These are phyloP conservation scores for Silene coronaria DNA, from an alignment of 179 eudicot species.

Conservation along the genomic window DNA sequence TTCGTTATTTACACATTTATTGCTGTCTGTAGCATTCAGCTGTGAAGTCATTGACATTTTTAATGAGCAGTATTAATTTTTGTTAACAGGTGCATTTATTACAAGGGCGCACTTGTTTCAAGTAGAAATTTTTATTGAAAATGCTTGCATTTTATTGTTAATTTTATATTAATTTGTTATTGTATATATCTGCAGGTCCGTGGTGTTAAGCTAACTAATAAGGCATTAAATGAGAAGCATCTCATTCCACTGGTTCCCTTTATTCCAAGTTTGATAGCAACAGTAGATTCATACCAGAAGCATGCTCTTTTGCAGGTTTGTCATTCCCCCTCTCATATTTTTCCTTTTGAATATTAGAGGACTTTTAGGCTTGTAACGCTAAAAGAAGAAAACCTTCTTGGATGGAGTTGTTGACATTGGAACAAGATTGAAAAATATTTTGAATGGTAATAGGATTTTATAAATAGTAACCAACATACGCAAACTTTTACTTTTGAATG, in stretches of 20 bases:
- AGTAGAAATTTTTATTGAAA: background rate
- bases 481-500: background rate
- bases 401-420: background rate
- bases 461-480: background rate
- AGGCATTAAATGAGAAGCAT: slow-evolving; percentile 51
- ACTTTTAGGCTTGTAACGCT: background rate
- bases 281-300: slow-evolving; percentile 48
- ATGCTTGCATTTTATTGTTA: background rate
- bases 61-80: background rate
- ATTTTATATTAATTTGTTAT: background rate
- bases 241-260: slow-evolving; percentile 56
- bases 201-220: slow-evolving; percentile 32
- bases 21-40: background rate
- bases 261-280: slow-evolving; percentile 57
- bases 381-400: background rate
- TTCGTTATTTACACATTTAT: background rate
- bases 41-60: background rate
- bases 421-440: background rate
- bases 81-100: background rate
- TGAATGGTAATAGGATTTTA: background rate
- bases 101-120: background rate
- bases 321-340: background rate
- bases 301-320: slow-evolving; percentile 66
- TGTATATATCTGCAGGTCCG: slow-evolving; percentile 40
- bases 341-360: background rate